Evolutionary conservation across 2,329 filamentous ascomycete species (phyloP).

Genomic region (Fusarium sp.): DNA sequence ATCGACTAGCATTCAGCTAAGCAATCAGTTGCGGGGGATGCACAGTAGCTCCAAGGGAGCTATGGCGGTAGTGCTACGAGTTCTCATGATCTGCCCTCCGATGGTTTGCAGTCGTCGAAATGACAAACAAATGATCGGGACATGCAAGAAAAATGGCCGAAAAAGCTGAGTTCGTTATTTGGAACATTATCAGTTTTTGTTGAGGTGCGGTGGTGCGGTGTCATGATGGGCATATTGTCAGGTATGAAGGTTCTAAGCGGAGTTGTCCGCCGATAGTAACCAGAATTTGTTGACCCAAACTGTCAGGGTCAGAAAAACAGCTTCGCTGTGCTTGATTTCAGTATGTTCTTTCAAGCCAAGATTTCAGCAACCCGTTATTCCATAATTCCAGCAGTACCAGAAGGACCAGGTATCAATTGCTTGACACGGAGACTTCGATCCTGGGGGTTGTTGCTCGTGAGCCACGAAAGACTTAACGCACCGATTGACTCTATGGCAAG

Average conservation of each 20-base stretch:
- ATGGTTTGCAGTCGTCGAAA: not conserved
- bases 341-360: too few relatives aligned
- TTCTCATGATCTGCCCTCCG: conserved; percentile 12
- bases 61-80: not conserved
- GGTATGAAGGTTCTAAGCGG: not conserved
- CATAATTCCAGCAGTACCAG: not conserved
- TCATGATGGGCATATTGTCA: conserved; percentile 14
- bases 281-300: not conserved
- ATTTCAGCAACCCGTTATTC: not conserved
- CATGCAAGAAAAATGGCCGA: not conserved
- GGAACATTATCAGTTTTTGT: not conserved
- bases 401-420: not conserved
- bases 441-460: not conserved
- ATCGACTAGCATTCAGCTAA: not conserved
- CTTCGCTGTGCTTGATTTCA: not conserved
- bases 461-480: too few relatives aligned
- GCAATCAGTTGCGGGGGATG: not conserved
- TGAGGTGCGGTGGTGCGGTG: not conserved
- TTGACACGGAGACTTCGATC: not conserved
- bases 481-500: not conserved
- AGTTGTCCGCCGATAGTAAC: not conserved
- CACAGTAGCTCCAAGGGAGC: not conserved
- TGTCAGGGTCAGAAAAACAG: not conserved
- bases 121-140: not conserved
- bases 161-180: conserved; percentile 1